These are phyloP conservation scores for Leptomonas pyrrhocoris DNA, from an alignment of 208 protist genomes.

Conservation along the genomic window DNA sequence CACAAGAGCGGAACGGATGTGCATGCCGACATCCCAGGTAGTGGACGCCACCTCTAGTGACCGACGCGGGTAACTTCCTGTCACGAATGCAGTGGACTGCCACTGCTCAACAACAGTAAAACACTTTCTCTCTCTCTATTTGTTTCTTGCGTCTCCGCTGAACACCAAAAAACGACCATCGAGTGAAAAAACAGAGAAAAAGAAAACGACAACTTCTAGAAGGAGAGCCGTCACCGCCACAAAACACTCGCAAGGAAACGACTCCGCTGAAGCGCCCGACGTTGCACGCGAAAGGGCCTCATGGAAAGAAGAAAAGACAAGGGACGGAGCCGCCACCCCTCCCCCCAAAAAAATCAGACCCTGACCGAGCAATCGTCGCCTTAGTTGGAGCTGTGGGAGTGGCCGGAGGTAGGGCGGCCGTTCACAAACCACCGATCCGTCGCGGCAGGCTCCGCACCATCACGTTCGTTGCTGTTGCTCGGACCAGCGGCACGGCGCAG, in stretches of 20 bases:
- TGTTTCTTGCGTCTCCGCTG: too few relatives aligned
- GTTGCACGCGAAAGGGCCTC: too few relatives aligned
- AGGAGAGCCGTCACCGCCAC: too few relatives aligned
- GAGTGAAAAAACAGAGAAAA: not conserved
- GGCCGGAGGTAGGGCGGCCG: slow-evolving; percentile 11
- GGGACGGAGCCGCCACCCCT: not conserved
- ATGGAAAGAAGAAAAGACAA: not conserved
- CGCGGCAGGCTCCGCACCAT: not conserved
- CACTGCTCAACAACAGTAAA: not conserved
- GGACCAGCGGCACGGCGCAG: not conserved
- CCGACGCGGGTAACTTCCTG: too few relatives aligned
- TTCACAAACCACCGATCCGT: slow-evolving; percentile 27
- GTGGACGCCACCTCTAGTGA: too few relatives aligned
- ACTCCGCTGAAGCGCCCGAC: too few relatives aligned
- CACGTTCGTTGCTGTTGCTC: slow-evolving; percentile 10
- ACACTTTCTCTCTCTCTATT: too few relatives aligned
- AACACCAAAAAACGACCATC: too few relatives aligned
- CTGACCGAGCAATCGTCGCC: not conserved
- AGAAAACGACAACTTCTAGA: not conserved
- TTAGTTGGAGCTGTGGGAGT: not conserved
- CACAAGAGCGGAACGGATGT: too few relatives aligned
- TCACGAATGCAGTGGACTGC: too few relatives aligned
- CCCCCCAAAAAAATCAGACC: not conserved
- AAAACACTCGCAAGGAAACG: too few relatives aligned
- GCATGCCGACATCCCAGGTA: too few relatives aligned